Evolutionary conservation across 2,329 filamentous ascomycete species (phyloP).

Genomic region (Penicillium concentricum): DNA sequence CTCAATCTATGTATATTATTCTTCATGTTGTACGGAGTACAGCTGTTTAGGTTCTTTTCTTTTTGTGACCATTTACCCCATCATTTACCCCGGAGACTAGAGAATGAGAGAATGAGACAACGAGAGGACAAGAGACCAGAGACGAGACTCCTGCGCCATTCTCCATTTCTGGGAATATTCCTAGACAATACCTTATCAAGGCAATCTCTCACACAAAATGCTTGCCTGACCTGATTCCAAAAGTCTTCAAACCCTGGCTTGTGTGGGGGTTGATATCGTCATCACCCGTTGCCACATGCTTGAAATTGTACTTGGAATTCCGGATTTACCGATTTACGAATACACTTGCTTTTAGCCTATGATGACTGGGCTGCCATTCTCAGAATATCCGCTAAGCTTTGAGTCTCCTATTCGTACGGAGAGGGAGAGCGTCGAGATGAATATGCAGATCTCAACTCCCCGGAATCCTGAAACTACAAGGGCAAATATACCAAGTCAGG

Average conservation of each 20-base stretch:
- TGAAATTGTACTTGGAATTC: background rate
- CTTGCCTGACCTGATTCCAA: conserved; percentile 1
- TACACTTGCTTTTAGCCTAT: background rate
- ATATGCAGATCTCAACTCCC: background rate
- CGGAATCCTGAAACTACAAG: background rate
- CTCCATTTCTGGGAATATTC: background rate
- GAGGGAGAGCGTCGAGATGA: background rate
- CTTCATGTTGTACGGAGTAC: background rate
- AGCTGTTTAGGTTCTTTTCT: background rate
- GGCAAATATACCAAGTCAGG: background rate
- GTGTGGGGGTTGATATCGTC: conserved; percentile 11
- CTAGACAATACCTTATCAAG: background rate
- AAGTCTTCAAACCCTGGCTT: background rate
- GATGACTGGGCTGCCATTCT: background rate
- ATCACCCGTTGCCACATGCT: conserved; percentile 10
- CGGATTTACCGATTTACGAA: background rate
- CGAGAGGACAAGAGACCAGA: too few relatives aligned
- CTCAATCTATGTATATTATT: background rate
- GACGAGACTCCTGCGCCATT: background rate
- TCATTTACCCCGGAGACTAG: background rate
- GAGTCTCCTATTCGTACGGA: background rate
- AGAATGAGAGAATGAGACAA: background rate
- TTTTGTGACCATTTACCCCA: background rate
- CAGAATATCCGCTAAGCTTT: background rate
- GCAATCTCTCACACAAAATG: background rate